Evolutionary conservation across 805 yeast species (phyloP), one percentile per base, ranked within the genome.

Genomic region (Kazachstania taianensis): DNA sequence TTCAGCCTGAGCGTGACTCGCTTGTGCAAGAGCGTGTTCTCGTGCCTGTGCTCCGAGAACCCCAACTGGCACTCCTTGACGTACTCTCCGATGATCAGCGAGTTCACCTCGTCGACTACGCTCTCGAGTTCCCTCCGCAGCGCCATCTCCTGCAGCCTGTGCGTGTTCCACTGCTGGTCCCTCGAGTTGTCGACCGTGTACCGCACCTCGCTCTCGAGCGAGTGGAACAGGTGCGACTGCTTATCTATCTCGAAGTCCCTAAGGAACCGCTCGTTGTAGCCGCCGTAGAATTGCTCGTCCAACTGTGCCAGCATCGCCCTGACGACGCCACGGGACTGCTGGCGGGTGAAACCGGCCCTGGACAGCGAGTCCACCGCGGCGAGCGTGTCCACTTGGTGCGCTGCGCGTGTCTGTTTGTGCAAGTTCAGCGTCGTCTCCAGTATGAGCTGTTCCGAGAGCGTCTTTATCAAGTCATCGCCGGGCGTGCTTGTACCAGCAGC

Each of bases 151-250:
- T 76, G 74, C 40, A 75, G 71, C 16, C 80, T 75, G 36, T 79
- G 66, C 36, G 77, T 79, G 44, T 76, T 77, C 36, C 81, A 65
- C 41, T 83, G 82, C 9, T 66, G 63, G 43, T 80, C 86, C 44
- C 96, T 64, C 20, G 80, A 71, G 28, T 78, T 69, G 28, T 79
- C 75, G 17, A 86, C 73, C 48, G 86, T 95, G 30, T 81, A 83
- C 33, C 80, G 61, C 25, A 89, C 60, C 55, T 89, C 97, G 37
- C 87, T 79, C 42, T 84, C 84, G 0, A 96, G 95, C 22, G 96
- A 94, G 53, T 86, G 89, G 55, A 85, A 87, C 10, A 92, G 61
- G 52, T 89, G 92, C 16, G 75, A 71, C 49, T 89, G 96, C 49
- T 87, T 89, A 43, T 87, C 95, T 12, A 85, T 61, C 46, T 85